Evolutionary conservation across 2,329 filamentous ascomycete genomes (phyloP).

Genomic region (Albophoma yamanashiensis): DNA sequence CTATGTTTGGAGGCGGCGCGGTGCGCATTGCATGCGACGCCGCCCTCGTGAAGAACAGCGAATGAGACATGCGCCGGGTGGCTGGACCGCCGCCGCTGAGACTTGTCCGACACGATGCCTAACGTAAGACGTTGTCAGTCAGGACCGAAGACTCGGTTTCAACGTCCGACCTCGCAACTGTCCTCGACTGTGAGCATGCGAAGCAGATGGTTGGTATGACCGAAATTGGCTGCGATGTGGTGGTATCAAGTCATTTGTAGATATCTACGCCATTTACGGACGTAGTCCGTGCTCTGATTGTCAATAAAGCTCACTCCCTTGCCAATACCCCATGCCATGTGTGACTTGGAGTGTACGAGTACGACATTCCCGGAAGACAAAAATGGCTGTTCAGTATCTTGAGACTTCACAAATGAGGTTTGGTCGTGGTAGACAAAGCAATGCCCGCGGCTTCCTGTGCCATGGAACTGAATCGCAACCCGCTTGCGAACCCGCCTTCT

Average conservation of each 20-base stretch:
- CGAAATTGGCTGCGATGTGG: not conserved
- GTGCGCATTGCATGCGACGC: not conserved
- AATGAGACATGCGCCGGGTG: constrained; percentile 1
- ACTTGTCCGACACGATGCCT: not conserved
- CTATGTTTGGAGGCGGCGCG: not conserved
- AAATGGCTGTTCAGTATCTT: not conserved
- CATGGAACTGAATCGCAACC: not conserved
- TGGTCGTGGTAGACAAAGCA: not conserved
- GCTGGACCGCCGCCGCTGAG: not conserved
- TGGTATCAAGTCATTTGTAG: too few species aligned
- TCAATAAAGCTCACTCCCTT: not conserved
- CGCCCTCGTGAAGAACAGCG: not conserved
- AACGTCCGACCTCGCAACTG: not conserved
- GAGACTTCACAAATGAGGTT: not conserved
- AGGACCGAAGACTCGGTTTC: not conserved
- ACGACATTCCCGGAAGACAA: not conserved
- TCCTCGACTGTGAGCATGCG: not conserved
- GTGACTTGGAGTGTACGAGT: too few species aligned
- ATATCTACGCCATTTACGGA: not conserved
- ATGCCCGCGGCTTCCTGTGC: not conserved
- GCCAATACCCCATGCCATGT: not conserved
- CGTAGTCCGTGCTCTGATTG: not conserved
- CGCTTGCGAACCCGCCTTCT: not conserved
- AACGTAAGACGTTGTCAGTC: not conserved
- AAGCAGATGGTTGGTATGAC: not conserved